Base-by-base conservation (phyloP, 2,329 filamentous ascomycete genomes). In the Neocatenulostroma microsporum region DNA sequence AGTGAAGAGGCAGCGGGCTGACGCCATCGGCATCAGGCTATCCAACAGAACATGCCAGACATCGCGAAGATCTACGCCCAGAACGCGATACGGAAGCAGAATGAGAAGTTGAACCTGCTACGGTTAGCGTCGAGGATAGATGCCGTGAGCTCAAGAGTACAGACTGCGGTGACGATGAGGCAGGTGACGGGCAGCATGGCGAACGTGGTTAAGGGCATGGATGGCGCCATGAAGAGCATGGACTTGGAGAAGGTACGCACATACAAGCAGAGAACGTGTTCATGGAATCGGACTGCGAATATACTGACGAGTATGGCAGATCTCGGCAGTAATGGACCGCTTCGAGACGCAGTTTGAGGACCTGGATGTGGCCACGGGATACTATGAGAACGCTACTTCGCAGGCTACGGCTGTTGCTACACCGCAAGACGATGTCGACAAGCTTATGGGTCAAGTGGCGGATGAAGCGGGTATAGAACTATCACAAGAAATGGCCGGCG, bases 401-500 rank as follows among this genome's bases (percentile, higher is more conserved):
- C 80, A 82, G 42, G 82, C 82, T 24, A 93, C 86, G 60, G 84
- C 62, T 53, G 81, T 67, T 58, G 84, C 69, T 60, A 88, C 66
- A 65, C 84, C 67, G 63, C 76, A 94, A 58, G 86, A 93, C 50
- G 85, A 88, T 49, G 85, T 94, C 2, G 86, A 94, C 60, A 79
- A 85, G 48, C 66, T 94, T 44, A 82, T 94, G 63, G 81, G 77
- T 46, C 83, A 93, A 64, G 76, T 91, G 28, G 86, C 86, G 45
- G 87, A 94, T 60, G 86, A 93, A 61, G 85, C 84, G 8, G 87
- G 87, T 36, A 76, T 94, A 35, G 83, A 91, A 62, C 69, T 94
- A 43, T 78, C 78, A 48, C 74, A 82, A 57, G 84, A 91, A 63
- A 78, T 94, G 62, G 68, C 69, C 38, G 65, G 65, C 10, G 73